A percentile compares a stretch with the other conserved stretches of the same genome.
phyloP scores from a whole-genome alignment of 305 asterid genomes.

The Solanum hybrid region DNA sequence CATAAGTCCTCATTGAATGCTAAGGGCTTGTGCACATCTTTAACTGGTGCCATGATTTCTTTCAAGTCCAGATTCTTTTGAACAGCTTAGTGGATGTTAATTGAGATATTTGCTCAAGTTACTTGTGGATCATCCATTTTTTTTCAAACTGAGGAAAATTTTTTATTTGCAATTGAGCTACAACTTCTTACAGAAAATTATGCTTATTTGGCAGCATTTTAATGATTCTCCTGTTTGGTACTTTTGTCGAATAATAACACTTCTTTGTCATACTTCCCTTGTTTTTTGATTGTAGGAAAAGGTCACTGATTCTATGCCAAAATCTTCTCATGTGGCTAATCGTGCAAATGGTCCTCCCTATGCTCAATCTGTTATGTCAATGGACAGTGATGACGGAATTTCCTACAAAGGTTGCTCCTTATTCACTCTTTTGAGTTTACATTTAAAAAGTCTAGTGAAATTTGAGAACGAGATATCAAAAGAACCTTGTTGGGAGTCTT shows the following conservation, averaged over 20 bases:
- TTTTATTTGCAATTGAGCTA: neutral
- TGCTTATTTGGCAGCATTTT: neutral
- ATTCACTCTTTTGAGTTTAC: neutral
- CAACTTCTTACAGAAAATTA: neutral
- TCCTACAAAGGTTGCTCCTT: constrained; percentile 54
- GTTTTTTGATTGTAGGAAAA: constrained; percentile 54
- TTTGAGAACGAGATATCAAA: neutral
- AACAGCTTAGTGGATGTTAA: neutral
- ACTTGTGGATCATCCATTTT: neutral
- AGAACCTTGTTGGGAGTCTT: neutral
- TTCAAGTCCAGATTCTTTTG: neutral
- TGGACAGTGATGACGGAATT: constrained; percentile 92
- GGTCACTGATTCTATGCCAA: constrained; percentile 55
- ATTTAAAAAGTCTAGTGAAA: neutral
- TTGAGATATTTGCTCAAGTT: neutral
- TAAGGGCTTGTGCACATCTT: neutral
- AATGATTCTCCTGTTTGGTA: neutral
- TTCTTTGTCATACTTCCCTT: neutral
- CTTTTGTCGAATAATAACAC: neutral
- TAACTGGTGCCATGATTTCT: neutral
- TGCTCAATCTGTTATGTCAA: constrained; percentile 56
- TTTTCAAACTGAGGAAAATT: neutral
- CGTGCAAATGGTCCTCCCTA: constrained; percentile 70
- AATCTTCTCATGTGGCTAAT: constrained; percentile 58
- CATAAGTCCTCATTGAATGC: neutral